Evolutionary conservation across 2,329 filamentous ascomycete genomes (phyloP).

Genomic region (Microsporum audouinii): DNA sequence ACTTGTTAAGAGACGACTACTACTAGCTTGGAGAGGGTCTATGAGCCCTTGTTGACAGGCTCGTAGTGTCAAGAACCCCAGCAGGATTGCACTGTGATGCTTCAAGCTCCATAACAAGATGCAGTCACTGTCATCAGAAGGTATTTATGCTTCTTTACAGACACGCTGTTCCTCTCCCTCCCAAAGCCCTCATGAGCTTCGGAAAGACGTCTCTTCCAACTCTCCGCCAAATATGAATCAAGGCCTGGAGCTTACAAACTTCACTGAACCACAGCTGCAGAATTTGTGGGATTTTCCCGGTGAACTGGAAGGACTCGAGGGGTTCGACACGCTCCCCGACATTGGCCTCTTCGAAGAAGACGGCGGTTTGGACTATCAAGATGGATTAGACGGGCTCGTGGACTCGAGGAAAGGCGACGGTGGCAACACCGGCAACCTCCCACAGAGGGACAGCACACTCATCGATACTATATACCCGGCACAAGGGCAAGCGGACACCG

Average conservation of each 20-base stretch:
- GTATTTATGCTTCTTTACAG: conserved; percentile 29
- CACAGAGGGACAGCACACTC: background rate
- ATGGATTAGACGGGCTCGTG: background rate
- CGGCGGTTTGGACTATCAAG: background rate
- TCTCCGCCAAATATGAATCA: conserved; percentile 19
- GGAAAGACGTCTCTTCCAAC: conserved; percentile 11
- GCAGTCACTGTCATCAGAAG: conserved; percentile 21
- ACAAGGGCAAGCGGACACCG: background rate
- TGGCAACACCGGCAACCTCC: too few species aligned
- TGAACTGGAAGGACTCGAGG: background rate
- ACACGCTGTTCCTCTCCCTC: conserved; percentile 3
- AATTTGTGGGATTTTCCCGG: conserved; percentile 4
- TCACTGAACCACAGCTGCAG: conserved; percentile 28
- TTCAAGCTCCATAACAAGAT: background rate
- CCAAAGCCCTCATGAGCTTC: conserved; percentile 7
- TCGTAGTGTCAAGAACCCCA: background rate
- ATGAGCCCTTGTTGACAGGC: background rate
- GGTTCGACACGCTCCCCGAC: background rate
- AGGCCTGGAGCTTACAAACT: conserved; percentile 36
- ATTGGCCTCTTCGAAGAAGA: background rate
- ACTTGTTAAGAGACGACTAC: background rate
- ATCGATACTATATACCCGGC: background rate
- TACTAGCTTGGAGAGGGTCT: background rate
- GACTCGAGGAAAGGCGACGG: background rate
- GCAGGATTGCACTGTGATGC: background rate